Evolutionary conservation across 2,329 filamentous ascomycete genomes (phyloP), one percentile per base, ranked within the genome.

Genomic region (Curvularia hawaiiensis): DNA sequence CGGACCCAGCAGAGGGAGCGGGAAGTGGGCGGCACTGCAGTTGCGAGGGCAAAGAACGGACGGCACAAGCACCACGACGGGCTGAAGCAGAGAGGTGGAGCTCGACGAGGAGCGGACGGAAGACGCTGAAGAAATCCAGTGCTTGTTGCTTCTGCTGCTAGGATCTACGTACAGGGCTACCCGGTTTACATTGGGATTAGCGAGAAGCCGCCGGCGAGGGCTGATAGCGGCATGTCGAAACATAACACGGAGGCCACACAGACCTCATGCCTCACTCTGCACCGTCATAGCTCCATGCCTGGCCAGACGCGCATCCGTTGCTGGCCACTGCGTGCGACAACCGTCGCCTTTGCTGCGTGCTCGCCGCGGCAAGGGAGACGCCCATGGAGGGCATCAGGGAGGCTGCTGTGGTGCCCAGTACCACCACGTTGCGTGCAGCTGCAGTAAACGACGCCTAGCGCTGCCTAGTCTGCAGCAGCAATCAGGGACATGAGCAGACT

Each of bases 131-230:
- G 68, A 70, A 73, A 68, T 70, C 65, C 65, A 68, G 57, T 71
- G 63, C 70, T 65, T 68, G 67, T 66, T 67, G 64, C 65, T 68
- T 59, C 64, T 68, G 65, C 63, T 69, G 58, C 65, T 68, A 50
- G 67, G 70, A 73, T 73, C 63, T 61, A 65, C 66, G 54, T 65
- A 63, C 68, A 70, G 65, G 70, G 69, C 63, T 72, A 62, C 63
- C 66, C 65, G 58, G 59, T 61, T 59, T 62, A 56, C 59, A 31
- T 67, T 67, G 61, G 66, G 63, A 52, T 68, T 72, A 73, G 69
- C 69, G 69, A 71, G 58, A 67, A 64, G 64, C 62, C 59, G 68
- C 67, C 70, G 70, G 66, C 69, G 68, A 67, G 67, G 69, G 68
- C 61, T 67, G 66, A 66, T 60, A 61, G 69, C 67, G 70, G 64